Percentiles rank a stretch among this genome's conserved stretches.
Evolutionary conservation across 495 filamentous ascomycete genomes (phyloP).

Genomic region (Trichoderma virens): DNA sequence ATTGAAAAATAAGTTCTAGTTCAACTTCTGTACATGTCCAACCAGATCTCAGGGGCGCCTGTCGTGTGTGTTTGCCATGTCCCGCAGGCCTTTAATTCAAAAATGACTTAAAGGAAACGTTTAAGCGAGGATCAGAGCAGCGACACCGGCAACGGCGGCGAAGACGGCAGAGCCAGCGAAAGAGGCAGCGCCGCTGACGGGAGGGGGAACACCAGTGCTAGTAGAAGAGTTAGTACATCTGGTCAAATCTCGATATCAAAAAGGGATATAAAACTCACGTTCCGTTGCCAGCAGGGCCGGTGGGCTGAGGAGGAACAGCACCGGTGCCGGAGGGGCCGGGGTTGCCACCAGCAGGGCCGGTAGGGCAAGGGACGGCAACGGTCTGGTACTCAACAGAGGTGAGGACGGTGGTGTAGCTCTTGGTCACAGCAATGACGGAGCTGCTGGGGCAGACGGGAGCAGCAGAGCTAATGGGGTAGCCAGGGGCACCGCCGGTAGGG

Average conservation of each 20-base stretch:
- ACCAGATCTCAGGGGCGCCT: neutral
- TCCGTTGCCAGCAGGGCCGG: conserved; percentile 19
- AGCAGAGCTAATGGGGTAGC: conserved; percentile 19
- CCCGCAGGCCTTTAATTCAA: conserved; percentile 21
- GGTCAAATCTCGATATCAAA: conserved; percentile 3
- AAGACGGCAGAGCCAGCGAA: conserved; percentile 36
- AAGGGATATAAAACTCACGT: conserved; percentile 16
- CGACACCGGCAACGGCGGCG: conserved; percentile 44
- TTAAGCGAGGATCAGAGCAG: conserved; percentile 47
- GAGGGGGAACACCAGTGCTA: conserved; percentile 20
- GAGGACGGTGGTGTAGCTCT: conserved; percentile 40
- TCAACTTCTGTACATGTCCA: conserved; percentile 11
- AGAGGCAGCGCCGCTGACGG: conserved; percentile 39
- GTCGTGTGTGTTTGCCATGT: conserved; percentile 15
- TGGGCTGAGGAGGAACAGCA: conserved; percentile 15
- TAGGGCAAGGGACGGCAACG: conserved; percentile 33
- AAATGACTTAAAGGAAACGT: conserved; percentile 18
- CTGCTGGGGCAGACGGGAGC: conserved; percentile 24
- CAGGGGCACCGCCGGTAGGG: conserved; percentile 8
- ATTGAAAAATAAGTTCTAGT: conserved; percentile 11
- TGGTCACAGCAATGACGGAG: conserved; percentile 34
- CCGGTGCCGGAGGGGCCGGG: conserved; percentile 24
- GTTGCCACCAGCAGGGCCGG: conserved; percentile 14
- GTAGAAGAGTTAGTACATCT: conserved; percentile 16
- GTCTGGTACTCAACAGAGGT: conserved; percentile 48